Evolutionary conservation across 2,329 filamentous ascomycete species (phyloP).

Genomic region (Diaporthe helianthi): DNA sequence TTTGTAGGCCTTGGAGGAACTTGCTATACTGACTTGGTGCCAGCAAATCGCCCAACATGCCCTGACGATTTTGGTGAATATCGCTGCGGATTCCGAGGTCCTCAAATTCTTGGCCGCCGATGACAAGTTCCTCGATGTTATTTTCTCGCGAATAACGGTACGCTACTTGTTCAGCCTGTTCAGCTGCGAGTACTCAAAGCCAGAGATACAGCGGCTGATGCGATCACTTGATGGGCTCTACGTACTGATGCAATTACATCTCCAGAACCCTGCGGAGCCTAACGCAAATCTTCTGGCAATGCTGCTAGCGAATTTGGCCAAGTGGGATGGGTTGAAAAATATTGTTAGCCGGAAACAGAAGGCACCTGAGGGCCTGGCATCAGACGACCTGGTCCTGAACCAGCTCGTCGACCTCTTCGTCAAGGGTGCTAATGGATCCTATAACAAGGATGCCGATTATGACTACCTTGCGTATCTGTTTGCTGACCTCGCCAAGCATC

Average conservation of each 20-base stretch:
- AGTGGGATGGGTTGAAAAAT: constrained; percentile 75
- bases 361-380: constrained; percentile 72
- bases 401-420: constrained; percentile 97
- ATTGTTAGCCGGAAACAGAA: constrained; percentile 73
- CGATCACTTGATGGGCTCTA: constrained; percentile 13
- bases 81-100: constrained; percentile 79
- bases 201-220: constrained; percentile 9
- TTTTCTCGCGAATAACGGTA: constrained; percentile 79
- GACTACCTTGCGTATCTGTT: constrained; percentile 96
- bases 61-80: constrained; percentile 87
- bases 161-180: constrained; percentile 43
- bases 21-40: constrained; percentile 4
- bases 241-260: constrained; percentile 33
- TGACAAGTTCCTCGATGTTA: constrained; percentile 77
- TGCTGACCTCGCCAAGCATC: constrained; percentile 86
- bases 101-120: constrained; percentile 77
- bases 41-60: constrained; percentile 93
- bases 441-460: constrained; percentile 86
- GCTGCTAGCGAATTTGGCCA: constrained; percentile 90
- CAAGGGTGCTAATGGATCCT: constrained; percentile 81
- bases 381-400: constrained; percentile 78
- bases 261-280: constrained; percentile 68
- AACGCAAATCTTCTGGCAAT: constrained; percentile 88
- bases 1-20: not conserved
- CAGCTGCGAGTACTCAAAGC: not conserved